phyloP scores from a whole-genome alignment of 2,329 filamentous ascomycete genomes.

The Botryosphaeria dothidea region DNA sequence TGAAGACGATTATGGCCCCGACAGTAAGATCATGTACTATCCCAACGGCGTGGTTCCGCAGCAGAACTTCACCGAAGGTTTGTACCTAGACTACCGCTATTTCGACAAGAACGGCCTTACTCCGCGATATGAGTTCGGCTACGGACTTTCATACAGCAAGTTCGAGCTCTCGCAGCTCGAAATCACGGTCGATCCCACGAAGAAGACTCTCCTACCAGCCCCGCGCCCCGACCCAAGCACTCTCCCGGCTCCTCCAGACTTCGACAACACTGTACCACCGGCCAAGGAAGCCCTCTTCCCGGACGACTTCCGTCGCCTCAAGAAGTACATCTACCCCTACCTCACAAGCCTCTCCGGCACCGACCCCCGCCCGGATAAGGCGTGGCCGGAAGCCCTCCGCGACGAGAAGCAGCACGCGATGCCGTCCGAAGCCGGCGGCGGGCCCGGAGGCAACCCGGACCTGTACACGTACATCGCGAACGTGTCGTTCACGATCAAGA shows the following conservation, averaged over 20 bases:
- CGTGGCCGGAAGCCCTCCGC: constrained; percentile 60
- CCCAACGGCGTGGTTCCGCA: constrained; percentile 45
- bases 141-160: constrained; percentile 39
- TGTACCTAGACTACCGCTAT: constrained; percentile 56
- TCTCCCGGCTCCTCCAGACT: constrained; percentile 18
- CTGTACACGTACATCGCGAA: constrained; percentile 51
- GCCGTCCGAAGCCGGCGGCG: constrained; percentile 67
- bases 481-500: constrained; percentile 50
- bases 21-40: constrained; percentile 34
- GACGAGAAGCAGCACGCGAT: constrained; percentile 39
- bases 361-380: constrained; percentile 48
- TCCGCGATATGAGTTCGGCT: constrained; percentile 38
- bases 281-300: constrained; percentile 63
- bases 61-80: constrained; percentile 53
- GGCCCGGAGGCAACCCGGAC: constrained; percentile 59
- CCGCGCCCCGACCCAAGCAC: neutral
- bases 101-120: constrained; percentile 44
- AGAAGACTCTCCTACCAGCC: constrained; percentile 46
- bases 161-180: constrained; percentile 26
- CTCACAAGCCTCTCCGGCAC: constrained; percentile 39
- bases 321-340: constrained; percentile 66
- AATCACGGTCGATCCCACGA: constrained; percentile 36
- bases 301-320: constrained; percentile 58
- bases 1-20: constrained; percentile 32
- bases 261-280: constrained; percentile 51